Evolutionary conservation across 2,329 filamentous ascomycete genomes (phyloP), one percentile per base, ranked within the genome.

Genomic region (Thelonectria rubi): DNA sequence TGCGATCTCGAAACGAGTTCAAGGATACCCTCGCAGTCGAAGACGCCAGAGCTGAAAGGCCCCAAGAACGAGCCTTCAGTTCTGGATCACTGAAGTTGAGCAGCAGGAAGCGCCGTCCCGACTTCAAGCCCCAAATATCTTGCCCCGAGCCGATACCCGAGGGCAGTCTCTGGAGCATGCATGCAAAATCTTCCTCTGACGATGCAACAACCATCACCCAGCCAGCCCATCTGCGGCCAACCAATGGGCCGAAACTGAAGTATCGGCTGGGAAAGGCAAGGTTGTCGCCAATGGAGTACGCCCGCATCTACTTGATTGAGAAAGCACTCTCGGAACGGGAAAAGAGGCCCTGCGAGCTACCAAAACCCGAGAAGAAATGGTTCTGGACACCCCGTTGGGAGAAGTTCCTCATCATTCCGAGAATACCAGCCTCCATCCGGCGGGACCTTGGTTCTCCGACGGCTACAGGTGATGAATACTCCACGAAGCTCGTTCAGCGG

Each of bases 211-310:
- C 11, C 11, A 10, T 42, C 8, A 34, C 21, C 20, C 24, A 34
- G 21, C n/a, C 59, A 50, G 14, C 34, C 58, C 12, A 42, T 39
- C 4, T 55, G 8, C 58, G 60, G 46, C 45, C 39, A 17, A 62
- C 52, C 11, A 12, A 48, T n/a, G 37, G 18, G 9, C 11, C 49
- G 9, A 56, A 51, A 17, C 10, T 60, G 9, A 56, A 42, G 14
- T 66, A 56, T 18, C 24, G 40, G 18, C 43, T 78, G 18, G 63
- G 51, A 5, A 55, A 63, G 18, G 76, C 77, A 1, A 73, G 77
- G 0, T 50, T 80, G 4, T 79, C 78, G 1, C 76, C 77, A 1
- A 78, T 80, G 76, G 78, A 80, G 45, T 80, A 80, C 49, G 58
- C 71, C 9, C 73, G 78, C 8, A 64, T 73, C 6, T 77, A 75